Evolutionary conservation across 2,329 filamentous ascomycete species (phyloP).

Genomic region (Exserohilum turcica): DNA sequence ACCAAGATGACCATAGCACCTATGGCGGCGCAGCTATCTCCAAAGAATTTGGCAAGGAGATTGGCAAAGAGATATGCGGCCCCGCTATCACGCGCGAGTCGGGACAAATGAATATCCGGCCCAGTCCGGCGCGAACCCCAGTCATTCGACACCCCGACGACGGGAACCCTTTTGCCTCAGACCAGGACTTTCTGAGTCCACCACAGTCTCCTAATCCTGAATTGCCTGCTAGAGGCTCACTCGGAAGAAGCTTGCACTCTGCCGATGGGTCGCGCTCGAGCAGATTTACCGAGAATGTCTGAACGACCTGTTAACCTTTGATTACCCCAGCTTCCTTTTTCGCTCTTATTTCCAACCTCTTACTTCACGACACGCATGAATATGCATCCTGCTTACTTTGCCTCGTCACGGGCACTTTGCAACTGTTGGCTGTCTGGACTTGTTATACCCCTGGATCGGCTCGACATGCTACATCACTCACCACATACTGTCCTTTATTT

Average conservation of each 20-base stretch:
- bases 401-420: slow-evolving; percentile 14
- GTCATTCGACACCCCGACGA: slow-evolving; percentile 57
- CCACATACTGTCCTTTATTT: slow-evolving; percentile 29
- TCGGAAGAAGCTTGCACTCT: slow-evolving; percentile 53
- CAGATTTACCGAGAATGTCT: slow-evolving; percentile 55
- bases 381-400: slow-evolving; percentile 26
- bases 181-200: slow-evolving; percentile 39
- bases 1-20: slow-evolving; percentile 52
- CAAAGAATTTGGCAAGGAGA: slow-evolving; percentile 38
- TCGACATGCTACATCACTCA: slow-evolving; percentile 13
- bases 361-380: slow-evolving; percentile 34
- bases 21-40: slow-evolving; percentile 41
- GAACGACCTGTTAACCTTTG: slow-evolving; percentile 19
- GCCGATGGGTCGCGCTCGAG: slow-evolving; percentile 54
- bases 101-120: slow-evolving; percentile 38
- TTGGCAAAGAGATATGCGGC: slow-evolving; percentile 35
- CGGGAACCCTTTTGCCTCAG: slow-evolving; percentile 31
- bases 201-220: slow-evolving; percentile 47
- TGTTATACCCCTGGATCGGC: slow-evolving; percentile 30
- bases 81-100: slow-evolving; percentile 25
- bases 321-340: slow-evolving; percentile 27
- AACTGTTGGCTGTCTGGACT: slow-evolving; percentile 16
- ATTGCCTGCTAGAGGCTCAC: slow-evolving; percentile 33
- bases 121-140: slow-evolving; percentile 69
- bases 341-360: slow-evolving; percentile 19